Evolutionary conservation across 2,329 filamentous ascomycete species (phyloP), one percentile per base, ranked within the genome.

Genomic region (Domatiomyces globalis): DNA sequence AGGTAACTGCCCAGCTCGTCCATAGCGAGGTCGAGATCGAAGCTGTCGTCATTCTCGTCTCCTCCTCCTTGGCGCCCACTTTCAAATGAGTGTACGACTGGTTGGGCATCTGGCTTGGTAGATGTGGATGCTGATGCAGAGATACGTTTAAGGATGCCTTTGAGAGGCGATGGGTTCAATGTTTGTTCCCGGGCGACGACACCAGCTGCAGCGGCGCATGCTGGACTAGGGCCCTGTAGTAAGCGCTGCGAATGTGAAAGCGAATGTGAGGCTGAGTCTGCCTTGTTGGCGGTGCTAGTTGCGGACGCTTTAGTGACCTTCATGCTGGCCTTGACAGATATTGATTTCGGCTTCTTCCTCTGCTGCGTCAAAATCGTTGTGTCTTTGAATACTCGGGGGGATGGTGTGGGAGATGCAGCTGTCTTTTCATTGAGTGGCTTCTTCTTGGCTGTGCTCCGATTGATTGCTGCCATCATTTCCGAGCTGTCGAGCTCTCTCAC

Each of bases 1-100:
- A 73, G 58, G 63, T 68, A 72, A 54, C 67, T 71, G 4, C 69
- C 69, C 8, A 69, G 62, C 51, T 72, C 70, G 5, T 66, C 66
- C n/a, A 73, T 70, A 1, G 68, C 69, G 56, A 69, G 66, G 44
- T 63, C 67, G 4, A 71, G 63, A 51, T 71, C 65, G 48, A 72
- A 71, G 9, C 56, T 51, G 42, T 61, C 63, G 2, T 45, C 62
- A 66, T 27, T 9, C 12, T 29, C 27, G 20, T 15, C 45, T 48
- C 29, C 20, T 8, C 18, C 44, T 19, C 10, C 39, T 1, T 17
- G 22, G 20, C 48, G 19, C 15, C 33, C 49, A 29, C 42, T 48
- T 29, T 51, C 48, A 19, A 50, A 18, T 27, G 36, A 44, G 48
- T 50, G 48, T 42, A 48, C 48, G 36, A 20, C 45, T 29, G 43